Percentiles rank a stretch among this genome's conserved stretches.
Conservation (phyloP, 805 yeast species). For the Ogataea salicorniae region DNA sequence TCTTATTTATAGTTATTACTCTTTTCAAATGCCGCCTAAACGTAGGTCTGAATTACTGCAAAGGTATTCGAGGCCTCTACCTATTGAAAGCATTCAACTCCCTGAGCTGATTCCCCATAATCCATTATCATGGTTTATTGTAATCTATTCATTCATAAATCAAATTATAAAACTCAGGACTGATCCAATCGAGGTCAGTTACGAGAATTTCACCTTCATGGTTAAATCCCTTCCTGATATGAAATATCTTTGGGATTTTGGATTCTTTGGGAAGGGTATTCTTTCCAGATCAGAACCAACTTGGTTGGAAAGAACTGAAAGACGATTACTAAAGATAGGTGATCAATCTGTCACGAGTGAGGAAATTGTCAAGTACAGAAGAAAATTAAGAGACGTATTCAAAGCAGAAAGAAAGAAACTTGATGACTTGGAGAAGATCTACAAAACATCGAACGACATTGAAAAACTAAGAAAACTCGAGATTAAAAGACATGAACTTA, state of each 20-base stretch:
- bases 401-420: constrained; percentile 60
- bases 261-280: constrained; percentile 92
- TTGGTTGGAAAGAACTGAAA: constrained; percentile 66
- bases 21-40: constrained; percentile 6
- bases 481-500: constrained; percentile 28
- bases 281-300: constrained; percentile 90
- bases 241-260: constrained; percentile 67
- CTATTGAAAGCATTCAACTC: constrained; percentile 31
- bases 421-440: constrained; percentile 42
- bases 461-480: constrained; percentile 33
- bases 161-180: constrained; percentile 2
- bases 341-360: constrained; percentile 46
- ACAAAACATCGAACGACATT: constrained; percentile 19
- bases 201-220: constrained; percentile 28
- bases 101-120: constrained; percentile 40
- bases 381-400: constrained; percentile 67
- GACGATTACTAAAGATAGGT: constrained; percentile 36
- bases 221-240: constrained; percentile 43
- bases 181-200: constrained; percentile 4
- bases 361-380: constrained; percentile 67
- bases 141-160: constrained; percentile 24
- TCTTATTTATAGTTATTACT: background rate
- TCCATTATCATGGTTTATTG: constrained; percentile 42
- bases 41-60: constrained; percentile 3
- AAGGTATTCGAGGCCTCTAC: constrained; percentile 32